Evolutionary conservation across 768 basidiomycete genomes (phyloP).

Genomic region (Lanmaoa pseudosensibilis): DNA sequence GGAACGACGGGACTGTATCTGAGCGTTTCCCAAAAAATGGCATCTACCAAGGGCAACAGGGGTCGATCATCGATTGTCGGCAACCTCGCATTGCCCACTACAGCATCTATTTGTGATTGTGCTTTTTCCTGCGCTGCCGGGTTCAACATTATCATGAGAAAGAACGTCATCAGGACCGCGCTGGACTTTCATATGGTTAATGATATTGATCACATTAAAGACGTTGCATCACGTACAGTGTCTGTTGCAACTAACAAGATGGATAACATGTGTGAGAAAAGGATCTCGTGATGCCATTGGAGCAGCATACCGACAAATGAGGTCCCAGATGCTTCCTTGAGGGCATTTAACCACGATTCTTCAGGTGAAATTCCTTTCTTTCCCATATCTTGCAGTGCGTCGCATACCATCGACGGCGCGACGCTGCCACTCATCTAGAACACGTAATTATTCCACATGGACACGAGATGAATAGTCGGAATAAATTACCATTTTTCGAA

Average conservation of each 20-base stretch:
- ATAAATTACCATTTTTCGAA: conserved; percentile 4
- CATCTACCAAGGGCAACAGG: conserved; percentile 7
- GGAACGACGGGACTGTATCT: background rate
- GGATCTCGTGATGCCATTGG: background rate
- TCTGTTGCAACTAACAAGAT: background rate
- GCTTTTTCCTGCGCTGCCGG: conserved; percentile 8
- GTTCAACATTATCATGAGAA: conserved; percentile 10
- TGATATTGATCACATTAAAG: background rate
- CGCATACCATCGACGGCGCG: conserved; percentile 4
- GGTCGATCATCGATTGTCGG: conserved; percentile 11
- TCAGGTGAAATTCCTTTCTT: background rate
- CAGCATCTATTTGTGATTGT: conserved; percentile 8
- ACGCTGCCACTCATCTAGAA: background rate
- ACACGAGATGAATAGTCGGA: background rate
- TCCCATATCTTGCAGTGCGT: conserved; percentile 1
- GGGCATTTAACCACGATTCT: conserved; percentile 1
- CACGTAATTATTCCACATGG: background rate
- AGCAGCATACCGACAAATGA: conserved; percentile 10
- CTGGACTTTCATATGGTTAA: background rate
- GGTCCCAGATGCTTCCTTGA: conserved; percentile 8
- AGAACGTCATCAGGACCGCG: conserved; percentile 2
- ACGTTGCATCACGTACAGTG: background rate
- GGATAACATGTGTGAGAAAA: background rate
- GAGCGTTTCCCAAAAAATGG: conserved; percentile 5
- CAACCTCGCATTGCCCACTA: conserved; percentile 2